Evolutionary conservation across 164 flowering plant species (phyloP), one percentile per base, ranked within the genome.

Genomic region (Cinnamomum chago): DNA sequence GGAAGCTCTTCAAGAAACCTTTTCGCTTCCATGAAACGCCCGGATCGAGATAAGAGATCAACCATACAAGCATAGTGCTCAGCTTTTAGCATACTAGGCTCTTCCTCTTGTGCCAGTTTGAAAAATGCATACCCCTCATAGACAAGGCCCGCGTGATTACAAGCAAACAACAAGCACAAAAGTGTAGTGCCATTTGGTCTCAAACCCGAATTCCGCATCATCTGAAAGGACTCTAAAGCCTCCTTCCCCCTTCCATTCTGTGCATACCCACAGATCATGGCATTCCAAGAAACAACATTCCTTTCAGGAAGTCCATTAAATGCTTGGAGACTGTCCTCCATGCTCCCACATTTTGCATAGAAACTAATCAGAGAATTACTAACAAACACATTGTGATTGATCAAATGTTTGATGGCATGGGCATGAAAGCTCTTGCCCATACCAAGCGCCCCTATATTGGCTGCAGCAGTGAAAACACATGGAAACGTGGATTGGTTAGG

Each of bases 31-130:
- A 50, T 65, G 35, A 93, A 91, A 50, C 78, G 79, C 4, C 98
- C 93, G 1, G 90, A 85, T 17, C 96, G 94, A 0, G 97, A 84
- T 1, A 91, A 82, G 20, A 88, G 72, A 81, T 93, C 92, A 40
- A 93, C 90, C 85, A 91, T 79, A 78, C 94, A 91, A 72, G 94
- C 96, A 76, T 90, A 91, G 68, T 93, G 98, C 75, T 91, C 92
- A 9, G 95, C 70, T 62, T 78, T 81, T 66, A 91, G 81, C 73
- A 85, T 1, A 28, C 62, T 52, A 3, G 90, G 88, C 47, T 86
- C 66, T 71, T 85, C 80, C 3, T 22, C 50, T 76, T 71, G 84
- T 3, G 79, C 86, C 67, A 70, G 62, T 40, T 86, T 80, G 77
- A 93, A 93, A 74, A 83, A 86, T 15, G 79, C 71, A 71, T 70